phyloP scores from a whole-genome alignment of 1,139 yeast species.

The Zygosaccharomyces sapae region DNA sequence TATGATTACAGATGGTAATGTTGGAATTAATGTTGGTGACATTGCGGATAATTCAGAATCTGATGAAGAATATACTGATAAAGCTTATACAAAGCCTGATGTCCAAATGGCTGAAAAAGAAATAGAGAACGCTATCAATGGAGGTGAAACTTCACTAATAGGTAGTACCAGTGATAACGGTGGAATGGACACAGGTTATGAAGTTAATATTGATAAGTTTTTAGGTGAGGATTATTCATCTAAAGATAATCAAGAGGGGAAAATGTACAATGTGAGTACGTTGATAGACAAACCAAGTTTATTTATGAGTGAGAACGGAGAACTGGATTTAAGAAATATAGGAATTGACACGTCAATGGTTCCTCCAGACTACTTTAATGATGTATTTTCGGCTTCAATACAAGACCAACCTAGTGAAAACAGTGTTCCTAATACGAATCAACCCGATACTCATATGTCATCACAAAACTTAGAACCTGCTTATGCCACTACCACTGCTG shows the following conservation, averaged over 20 bases:
- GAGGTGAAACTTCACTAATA: constrained; percentile 2
- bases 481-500: constrained; percentile 5
- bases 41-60: constrained; percentile 13
- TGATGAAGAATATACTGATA: constrained; percentile 14
- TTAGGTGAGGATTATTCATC: constrained; percentile 13
- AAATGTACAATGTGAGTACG: constrained; percentile 23
- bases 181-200: constrained; percentile 9
- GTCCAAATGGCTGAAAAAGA: constrained; percentile 10
- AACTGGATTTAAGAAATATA: constrained; percentile 19
- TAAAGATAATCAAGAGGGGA: constrained; percentile 7
- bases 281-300: constrained; percentile 25
- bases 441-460: constrained; percentile 4
- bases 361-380: constrained; percentile 21
- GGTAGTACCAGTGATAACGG: constrained; percentile 4
- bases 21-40: constrained; percentile 11
- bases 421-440: constrained; percentile 4
- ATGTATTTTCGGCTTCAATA: constrained; percentile 17
- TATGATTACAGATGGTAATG: constrained; percentile 13
- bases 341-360: constrained; percentile 18
- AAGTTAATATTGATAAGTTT: constrained; percentile 16
- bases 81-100: constrained; percentile 9
- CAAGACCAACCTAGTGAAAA: neutral
- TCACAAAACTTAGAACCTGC: constrained; percentile 7
- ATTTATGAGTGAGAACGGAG: constrained; percentile 18
- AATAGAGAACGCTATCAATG: constrained; percentile 8